A percentile compares a stretch with the other conserved stretches of the same genome.
Conservation (phyloP, 495 filamentous ascomycete genomes). For the Xanthoparmelia taractica region DNA sequence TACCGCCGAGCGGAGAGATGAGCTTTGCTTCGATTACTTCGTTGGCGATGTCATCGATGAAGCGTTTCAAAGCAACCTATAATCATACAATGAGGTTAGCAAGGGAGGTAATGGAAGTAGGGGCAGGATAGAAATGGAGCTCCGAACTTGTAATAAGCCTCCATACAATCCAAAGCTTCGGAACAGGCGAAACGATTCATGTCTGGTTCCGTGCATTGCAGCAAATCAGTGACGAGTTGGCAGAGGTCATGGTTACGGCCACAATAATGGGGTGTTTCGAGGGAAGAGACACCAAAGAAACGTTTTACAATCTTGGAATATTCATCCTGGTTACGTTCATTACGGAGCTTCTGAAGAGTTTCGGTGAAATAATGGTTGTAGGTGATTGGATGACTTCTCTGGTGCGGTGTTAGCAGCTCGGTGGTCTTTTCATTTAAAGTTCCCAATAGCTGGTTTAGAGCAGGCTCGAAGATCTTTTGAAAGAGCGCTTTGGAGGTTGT, state of each 20-base stretch:
- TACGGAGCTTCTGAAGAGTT: constrained; percentile 20
- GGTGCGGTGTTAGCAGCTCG: constrained; percentile 3
- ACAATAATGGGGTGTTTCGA: background rate
- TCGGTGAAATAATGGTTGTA: constrained; percentile 30
- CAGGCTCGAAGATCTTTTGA: background rate
- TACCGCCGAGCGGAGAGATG: too few relatives aligned
- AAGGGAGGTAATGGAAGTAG: too few relatives aligned
- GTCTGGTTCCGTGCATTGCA: constrained; percentile 30
- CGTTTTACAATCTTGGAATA: background rate
- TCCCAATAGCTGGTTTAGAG: background rate
- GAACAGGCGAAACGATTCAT: constrained; percentile 38
- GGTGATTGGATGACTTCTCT: constrained; percentile 23
- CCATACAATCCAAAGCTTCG: constrained; percentile 42
- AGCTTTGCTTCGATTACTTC: too few relatives aligned
- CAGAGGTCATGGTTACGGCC: background rate
- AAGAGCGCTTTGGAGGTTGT: background rate
- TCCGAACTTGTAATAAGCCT: constrained; percentile 45
- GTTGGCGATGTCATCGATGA: too few relatives aligned
- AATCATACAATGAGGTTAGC: too few relatives aligned
- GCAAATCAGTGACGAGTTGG: background rate
- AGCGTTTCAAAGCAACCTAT: too few relatives aligned
- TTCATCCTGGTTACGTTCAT: background rate
- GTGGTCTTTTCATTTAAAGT: constrained; percentile 28
- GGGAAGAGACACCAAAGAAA: too few relatives aligned
- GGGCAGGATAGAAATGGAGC: too few relatives aligned